Conservation (phyloP, 2,329 filamentous ascomycete genomes). For the Aspergillus flavus region DNA sequence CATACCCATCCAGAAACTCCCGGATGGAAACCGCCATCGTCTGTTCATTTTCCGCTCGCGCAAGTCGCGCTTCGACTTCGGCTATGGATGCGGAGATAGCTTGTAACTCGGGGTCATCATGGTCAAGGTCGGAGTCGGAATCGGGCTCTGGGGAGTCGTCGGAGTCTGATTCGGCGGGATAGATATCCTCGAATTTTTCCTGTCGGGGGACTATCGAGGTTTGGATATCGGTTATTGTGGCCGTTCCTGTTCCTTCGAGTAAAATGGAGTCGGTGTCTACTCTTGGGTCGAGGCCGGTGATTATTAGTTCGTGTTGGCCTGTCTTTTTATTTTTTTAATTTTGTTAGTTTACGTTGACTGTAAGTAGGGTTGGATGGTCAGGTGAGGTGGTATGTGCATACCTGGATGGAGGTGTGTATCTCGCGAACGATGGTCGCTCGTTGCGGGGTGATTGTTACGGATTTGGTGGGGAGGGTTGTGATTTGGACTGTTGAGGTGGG, state of each 20-base stretch:
- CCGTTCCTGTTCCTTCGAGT: conserved; percentile 61
- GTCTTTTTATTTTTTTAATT: conserved; percentile 34
- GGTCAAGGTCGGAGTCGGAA: neutral
- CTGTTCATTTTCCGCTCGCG: conserved; percentile 31
- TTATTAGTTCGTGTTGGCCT: conserved; percentile 60
- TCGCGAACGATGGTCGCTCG: conserved; percentile 64
- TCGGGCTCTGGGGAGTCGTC: neutral
- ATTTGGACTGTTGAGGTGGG: conserved; percentile 47
- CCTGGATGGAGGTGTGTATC: conserved; percentile 57
- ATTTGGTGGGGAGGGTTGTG: conserved; percentile 60
- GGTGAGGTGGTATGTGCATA: conserved; percentile 15
- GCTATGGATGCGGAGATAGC: conserved; percentile 33
- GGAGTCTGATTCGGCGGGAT: conserved; percentile 37
- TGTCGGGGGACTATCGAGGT: conserved; percentile 60
- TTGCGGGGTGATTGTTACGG: conserved; percentile 65
- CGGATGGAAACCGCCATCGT: conserved; percentile 26
- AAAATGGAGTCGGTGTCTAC: conserved; percentile 61
- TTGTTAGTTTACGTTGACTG: too few species aligned
- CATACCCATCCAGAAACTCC: conserved; percentile 39
- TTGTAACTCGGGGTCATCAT: conserved; percentile 19
- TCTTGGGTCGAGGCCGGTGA: conserved; percentile 57
- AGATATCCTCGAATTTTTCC: conserved; percentile 58
- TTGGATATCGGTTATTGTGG: conserved; percentile 64
- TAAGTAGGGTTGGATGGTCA: too few species aligned
- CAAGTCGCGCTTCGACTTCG: conserved; percentile 34